Conservation (phyloP, 129 eudicot species). For the carrot (Daucus carota) region DNA sequence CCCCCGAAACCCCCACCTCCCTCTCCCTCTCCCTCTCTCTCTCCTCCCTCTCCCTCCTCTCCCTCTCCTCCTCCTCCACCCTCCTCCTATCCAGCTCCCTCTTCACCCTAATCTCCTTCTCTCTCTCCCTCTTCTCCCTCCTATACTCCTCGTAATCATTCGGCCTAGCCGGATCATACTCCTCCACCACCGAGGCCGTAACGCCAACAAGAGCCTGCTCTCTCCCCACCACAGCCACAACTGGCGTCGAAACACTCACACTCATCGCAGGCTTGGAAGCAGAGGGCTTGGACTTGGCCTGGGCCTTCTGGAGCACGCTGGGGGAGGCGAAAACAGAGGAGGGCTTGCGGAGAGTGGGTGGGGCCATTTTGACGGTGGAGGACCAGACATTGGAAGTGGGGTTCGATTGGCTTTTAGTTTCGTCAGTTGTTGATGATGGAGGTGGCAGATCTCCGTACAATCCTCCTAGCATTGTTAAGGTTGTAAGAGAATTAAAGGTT, state of each 20-base stretch:
- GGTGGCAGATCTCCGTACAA: slow-evolving; percentile 96
- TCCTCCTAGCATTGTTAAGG: slow-evolving; percentile 59
- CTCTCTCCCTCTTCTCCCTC: slow-evolving; percentile 53
- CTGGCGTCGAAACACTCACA: neutral
- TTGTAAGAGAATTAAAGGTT: neutral
- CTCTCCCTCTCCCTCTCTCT: slow-evolving; percentile 36
- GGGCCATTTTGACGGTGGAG: slow-evolving; percentile 67
- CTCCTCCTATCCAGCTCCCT: slow-evolving; percentile 49
- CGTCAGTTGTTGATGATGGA: slow-evolving; percentile 66
- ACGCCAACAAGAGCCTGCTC: slow-evolving; percentile 65
- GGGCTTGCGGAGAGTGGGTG: slow-evolving; percentile 70
- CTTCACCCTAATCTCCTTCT: slow-evolving; percentile 39
- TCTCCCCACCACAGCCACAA: neutral
- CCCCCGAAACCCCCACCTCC: slow-evolving; percentile 63
- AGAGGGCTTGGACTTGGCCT: slow-evolving; percentile 16
- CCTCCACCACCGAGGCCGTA: slow-evolving; percentile 59
- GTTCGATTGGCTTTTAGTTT: slow-evolving; percentile 22
- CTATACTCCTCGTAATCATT: slow-evolving; percentile 86
- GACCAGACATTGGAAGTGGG: slow-evolving; percentile 65
- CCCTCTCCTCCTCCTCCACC: slow-evolving; percentile 51
- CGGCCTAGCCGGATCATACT: slow-evolving; percentile 88
- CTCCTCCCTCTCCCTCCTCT: slow-evolving; percentile 35
- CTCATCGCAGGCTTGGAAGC: neutral
- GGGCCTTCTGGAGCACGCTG: slow-evolving; percentile 16
- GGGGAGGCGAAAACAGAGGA: slow-evolving; percentile 41